Evolutionary conservation across 306 rosid genomes (phyloP), one percentile per base, ranked within the genome.

Genomic region (Echinosophora koreensis): DNA sequence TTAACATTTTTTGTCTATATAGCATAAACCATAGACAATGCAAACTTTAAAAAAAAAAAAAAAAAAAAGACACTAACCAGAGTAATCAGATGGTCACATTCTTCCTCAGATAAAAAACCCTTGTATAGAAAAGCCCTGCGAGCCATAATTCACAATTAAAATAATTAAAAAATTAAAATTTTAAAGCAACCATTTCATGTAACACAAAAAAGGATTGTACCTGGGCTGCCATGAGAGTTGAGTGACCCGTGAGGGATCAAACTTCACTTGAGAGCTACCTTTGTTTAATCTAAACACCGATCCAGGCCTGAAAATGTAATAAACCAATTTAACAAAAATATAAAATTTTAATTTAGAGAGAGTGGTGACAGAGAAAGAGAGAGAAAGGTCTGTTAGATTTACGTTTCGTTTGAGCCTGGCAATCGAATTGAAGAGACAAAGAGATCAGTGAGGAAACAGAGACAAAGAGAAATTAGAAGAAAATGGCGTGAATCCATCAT

Each of bases 161-260:
- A 3, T 5, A 1, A 22, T 2, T 12, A 47, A 32, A 13, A 1
- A 10, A 64, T 6, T n/a, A 16, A 16, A 50, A n/a, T 49, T 14
- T 49, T 14, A 59, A 38, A 50, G 41, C 9, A 44, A 4, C 30
- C 32, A 12, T 51, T 62, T 51, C 28, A 37, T 13, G 49, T 44
- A 57, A 55, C 1, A 68, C 15, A 69, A 4, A 27, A 52, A 74
- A 65, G 22, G 77, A 79, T 54, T n/a, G 13, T 56, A 92, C 99
- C 99, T 96, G 9, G 99, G 99, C 55, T 6, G 16, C 99, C 99
- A 96, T 3, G 97, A 88, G 72, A 96, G 99, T 80, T 91, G 97
- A 82, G 82, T 86, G 22, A 89, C 97, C 42, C 91, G 86, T 17
- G 92, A 86, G 18, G 98, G 99, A 83, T 92, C 97, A 65, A 96